Percentiles rank a stretch among this genome's conserved stretches.
phyloP scores from a whole-genome alignment of 1,139 yeast genomes.

The Lodderomyces jiufengensis region DNA sequence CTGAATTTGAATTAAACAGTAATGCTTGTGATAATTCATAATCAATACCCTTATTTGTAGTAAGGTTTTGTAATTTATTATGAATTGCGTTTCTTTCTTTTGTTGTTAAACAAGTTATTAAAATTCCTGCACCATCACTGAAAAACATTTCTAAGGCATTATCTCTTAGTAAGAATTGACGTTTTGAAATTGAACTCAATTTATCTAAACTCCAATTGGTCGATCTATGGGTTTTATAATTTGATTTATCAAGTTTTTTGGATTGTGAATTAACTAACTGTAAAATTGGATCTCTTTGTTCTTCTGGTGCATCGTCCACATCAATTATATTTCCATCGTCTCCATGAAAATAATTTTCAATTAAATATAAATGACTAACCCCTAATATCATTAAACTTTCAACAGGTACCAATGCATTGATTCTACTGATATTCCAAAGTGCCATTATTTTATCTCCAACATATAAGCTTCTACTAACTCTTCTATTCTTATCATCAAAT shows the following conservation, averaged over 20 bases:
- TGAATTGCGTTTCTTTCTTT: conserved; percentile 56
- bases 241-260: conserved; percentile 13
- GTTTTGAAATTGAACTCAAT: conserved; percentile 60
- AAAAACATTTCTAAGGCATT: conserved; percentile 77
- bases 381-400: conserved; percentile 77
- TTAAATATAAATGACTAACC: conserved; percentile 55
- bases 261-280: conserved; percentile 48
- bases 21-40: conserved; percentile 51
- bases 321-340: conserved; percentile 62
- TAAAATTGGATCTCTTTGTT: conserved; percentile 62
- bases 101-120: conserved; percentile 53
- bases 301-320: conserved; percentile 59
- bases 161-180: conserved; percentile 73
- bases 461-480: conserved; percentile 62
- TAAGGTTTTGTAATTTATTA: conserved; percentile 42
- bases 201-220: conserved; percentile 55
- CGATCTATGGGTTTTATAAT: conserved; percentile 38
- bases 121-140: conserved; percentile 63
- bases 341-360: conserved; percentile 64
- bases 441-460: conserved; percentile 68
- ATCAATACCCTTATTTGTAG: conserved; percentile 48
- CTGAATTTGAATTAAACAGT: conserved; percentile 42
- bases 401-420: conserved; percentile 66
- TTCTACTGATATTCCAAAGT: conserved; percentile 72
- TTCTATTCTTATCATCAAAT: conserved; percentile 68